Percentiles rank a stretch among this genome's conserved stretches.
Conservation (phyloP, 2,329 filamentous ascomycete species). For the Fusarium sterilihyphosum region DNA sequence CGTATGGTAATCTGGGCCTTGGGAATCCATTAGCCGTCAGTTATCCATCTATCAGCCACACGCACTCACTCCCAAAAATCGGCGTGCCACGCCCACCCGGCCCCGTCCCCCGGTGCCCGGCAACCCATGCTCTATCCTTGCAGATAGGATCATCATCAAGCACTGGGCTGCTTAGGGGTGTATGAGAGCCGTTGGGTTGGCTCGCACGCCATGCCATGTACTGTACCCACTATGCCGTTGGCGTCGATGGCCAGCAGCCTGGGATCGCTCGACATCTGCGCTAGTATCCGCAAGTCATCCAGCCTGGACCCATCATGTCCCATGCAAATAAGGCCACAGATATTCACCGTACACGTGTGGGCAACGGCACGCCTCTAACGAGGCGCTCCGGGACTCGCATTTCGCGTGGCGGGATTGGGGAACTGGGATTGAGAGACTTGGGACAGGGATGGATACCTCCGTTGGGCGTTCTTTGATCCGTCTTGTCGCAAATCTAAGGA, state of each 20-base stretch:
- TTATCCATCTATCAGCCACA: conserved; percentile 30
- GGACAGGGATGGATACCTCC: conserved; percentile 22
- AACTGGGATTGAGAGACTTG: conserved; percentile 16
- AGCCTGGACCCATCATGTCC: conserved; percentile 31
- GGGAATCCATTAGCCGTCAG: conserved; percentile 36
- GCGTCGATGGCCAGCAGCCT: conserved; percentile 39
- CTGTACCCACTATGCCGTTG: conserved; percentile 40
- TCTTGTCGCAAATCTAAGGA: conserved; percentile 41
- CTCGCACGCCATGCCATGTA: conserved; percentile 32
- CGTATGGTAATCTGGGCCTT: conserved; percentile 28
- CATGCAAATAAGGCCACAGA: conserved; percentile 44
- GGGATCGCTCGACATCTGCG: conserved; percentile 39
- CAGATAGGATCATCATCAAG: conserved; percentile 38
- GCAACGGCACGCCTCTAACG: conserved; percentile 39
- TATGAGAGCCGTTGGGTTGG: conserved; percentile 40
- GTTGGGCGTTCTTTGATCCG: conserved; percentile 39
- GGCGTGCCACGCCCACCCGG: conserved; percentile 32
- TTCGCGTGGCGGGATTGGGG: conserved; percentile 33
- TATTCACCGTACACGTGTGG: conserved; percentile 39
- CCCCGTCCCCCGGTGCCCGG: conserved; percentile 40
- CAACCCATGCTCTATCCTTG: conserved; percentile 38
- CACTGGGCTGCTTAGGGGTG: conserved; percentile 11
- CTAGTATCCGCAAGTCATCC: conserved; percentile 45
- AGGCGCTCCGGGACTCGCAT: conserved; percentile 34
- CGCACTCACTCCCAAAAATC: conserved; percentile 33